Evolutionary conservation across 2,329 filamentous ascomycete species (phyloP), one percentile per base, ranked within the genome.

Genomic region (Amphichorda felina): DNA sequence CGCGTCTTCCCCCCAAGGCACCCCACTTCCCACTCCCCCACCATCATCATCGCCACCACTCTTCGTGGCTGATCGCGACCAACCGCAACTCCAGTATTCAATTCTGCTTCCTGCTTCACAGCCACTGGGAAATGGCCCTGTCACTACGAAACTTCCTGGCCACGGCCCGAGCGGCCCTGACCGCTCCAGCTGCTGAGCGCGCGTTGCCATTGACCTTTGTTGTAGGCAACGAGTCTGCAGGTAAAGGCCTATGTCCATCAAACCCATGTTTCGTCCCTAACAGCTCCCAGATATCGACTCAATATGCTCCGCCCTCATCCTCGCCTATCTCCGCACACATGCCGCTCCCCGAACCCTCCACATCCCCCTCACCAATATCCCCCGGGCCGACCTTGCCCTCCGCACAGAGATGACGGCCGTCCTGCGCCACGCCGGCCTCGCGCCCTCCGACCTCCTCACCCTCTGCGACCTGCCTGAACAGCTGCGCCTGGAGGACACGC

Each of bases 351-450:
- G 67, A 38, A 59, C 56, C 34, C 60, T 82, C 25, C 79, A 84
- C 50, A 74, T 89, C 32, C 84, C 84, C 13, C 60, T 93, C 30
- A 73, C 78, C 39, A 83, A 88, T 51, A 70, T 91, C 11, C 70
- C 72, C 2, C 68, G 72, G 30, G 62, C 68, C 4, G 84, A 87
- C 50, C 67, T 93, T 19, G 56, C 63, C 13, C 63, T 89, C n/a
- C 74, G 83, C 2, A 78, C 81, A 1, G 84, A 91, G 55, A 74
- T 88, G 49, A 58, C 66, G 6, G 74, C 78, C 2, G 70, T 84
- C 3, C 69, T 88, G 27, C 59, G 59, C 22, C 63, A 70, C 40
- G 78, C 78, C 1, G 70, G 70, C 24, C 63, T 86, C 3, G 53
- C 63, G 2, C 55, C 68, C 3, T 60, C 61, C 5, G 76, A 87